Evolutionary conservation across 2,329 filamentous ascomycete species (phyloP), one percentile per base, ranked within the genome.

Genomic region (Periconia sp.): DNA sequence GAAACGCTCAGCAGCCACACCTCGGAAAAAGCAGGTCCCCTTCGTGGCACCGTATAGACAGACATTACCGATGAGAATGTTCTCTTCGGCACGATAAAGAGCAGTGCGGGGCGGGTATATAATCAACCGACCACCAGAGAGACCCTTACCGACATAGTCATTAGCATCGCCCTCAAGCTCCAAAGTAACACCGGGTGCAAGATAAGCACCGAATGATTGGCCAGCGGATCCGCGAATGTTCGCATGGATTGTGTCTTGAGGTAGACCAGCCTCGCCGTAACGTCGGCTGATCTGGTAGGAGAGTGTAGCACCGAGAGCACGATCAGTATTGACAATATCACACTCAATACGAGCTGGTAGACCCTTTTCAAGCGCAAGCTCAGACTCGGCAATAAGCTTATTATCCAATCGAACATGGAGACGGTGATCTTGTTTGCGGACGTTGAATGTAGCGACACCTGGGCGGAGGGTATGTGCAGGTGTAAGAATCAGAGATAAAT

Each of bases 141-240:
- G 80, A 70, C 92, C 92, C 82, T 97, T 97, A 63, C 93, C 93
- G 52, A 97, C 92, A 66, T 97, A 97, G 73, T 97, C 93, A 74
- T 97, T 97, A 71, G 91, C 81, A 73, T 97, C 93, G 76, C 93
- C 93, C 78, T 97, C 93, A 40, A 97, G 86, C 76, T 97, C 93
- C 45, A 97, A 81, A 1, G 93, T 97, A 44, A 97, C 87, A 83
- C 93, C 93, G 57, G 92, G 90, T 44, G 93, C 92, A 53, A 97
- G 83, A 82, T 89, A 97, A 47, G 92, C 92, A 79, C 93, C 93
- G 67, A 97, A 97, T 1, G 93, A 97, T 76, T 97, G 93, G 66
- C 93, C 93, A 61, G 93, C 93, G 51, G 93, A 97, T 43, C 93
- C 93, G 81, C 94, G 92, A 74, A 97, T 94, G 71, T 96, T 97